Base-by-base conservation (phyloP, 306 rosid genomes). In the Gleditsia sinensis region DNA sequence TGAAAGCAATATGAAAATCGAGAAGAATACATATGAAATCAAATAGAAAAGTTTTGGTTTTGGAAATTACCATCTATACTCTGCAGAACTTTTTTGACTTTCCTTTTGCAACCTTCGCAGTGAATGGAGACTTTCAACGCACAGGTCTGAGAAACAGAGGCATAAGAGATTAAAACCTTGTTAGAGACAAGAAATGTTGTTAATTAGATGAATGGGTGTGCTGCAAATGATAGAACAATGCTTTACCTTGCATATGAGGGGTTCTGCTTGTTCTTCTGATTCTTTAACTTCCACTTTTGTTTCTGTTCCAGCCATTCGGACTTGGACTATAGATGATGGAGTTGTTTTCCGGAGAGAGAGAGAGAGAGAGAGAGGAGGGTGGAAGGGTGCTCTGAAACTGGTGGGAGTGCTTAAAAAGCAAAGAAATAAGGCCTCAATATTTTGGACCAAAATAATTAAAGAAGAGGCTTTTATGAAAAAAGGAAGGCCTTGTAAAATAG, bases 101-200 rank as follows among this genome's bases (percentile, higher is more conserved):
- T 91, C 67, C 80, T 86, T 74, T 83, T 83, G 93, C 98, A 94
- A 16, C 83, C 98, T 75, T 75, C 81, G 55, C 98, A 94, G 85
- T 94, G 93, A 61, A 92, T 80, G 57, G 92, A 86, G 79, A 90
- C 95, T 79, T 74, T 90, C 85, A 94, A 79, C 19, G 80, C 82
- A 78, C 75, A 84, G 21, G 83, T 84, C 96, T 92, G 82, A 19
- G 49, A 71, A 51, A 56, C n/a, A 69, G 63, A 58, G 71, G 55
- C 16, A 32, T n/a, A 40, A 68, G 20, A 65, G 16, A 56, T 67
- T 62, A 42, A 64, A 70, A 65, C 58, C 23, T 27, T 13, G 67
- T 48, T 32, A 54, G 54, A 48, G 37, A 53, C 17, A 13, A 76
- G 66, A 59, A 34, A 28, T 71, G 9, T 7, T n/a, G 27, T 28